Percentiles rank a stretch among this genome's conserved stretches.
Conservation (phyloP, 2,329 filamentous ascomycete genomes). For the Atkinsonella texensis region DNA sequence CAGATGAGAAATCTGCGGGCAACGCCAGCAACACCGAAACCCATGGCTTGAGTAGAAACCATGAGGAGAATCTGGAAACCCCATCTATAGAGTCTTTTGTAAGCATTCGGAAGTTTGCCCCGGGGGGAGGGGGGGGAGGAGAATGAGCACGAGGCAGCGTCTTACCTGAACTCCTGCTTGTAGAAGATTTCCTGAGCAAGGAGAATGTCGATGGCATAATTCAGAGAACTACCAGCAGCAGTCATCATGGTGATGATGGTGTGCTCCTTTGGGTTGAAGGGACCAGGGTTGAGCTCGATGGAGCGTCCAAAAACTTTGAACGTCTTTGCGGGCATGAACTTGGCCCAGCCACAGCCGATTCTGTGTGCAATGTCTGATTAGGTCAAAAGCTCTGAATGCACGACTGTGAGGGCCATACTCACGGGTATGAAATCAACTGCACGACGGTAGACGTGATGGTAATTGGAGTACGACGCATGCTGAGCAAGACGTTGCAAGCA, state of each 20-base stretch:
- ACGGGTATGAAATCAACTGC: constrained; percentile 42
- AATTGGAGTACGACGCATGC: constrained; percentile 36
- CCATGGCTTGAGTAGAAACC: constrained; percentile 50
- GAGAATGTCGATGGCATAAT: constrained; percentile 29
- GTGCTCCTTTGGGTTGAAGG: constrained; percentile 36
- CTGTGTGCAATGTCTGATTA: constrained; percentile 3
- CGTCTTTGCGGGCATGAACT: constrained; percentile 17
- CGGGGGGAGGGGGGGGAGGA: neutral
- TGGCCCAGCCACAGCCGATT: constrained; percentile 22
- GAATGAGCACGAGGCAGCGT: neutral
- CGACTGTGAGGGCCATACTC: constrained; percentile 2
- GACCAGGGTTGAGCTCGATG: constrained; percentile 26
- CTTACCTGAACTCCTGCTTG: constrained; percentile 33
- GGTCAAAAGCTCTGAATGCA: neutral
- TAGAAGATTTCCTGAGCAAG: constrained; percentile 35
- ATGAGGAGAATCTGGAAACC: constrained; percentile 47
- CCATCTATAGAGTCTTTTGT: constrained; percentile 19
- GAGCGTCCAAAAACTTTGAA: constrained; percentile 20
- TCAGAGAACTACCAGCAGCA: constrained; percentile 21
- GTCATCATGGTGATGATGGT: constrained; percentile 36
- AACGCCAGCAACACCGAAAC: constrained; percentile 51
- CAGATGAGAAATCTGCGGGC: constrained; percentile 46
- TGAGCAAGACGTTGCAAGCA: constrained; percentile 42
- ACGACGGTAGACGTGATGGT: constrained; percentile 41
- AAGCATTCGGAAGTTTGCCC: neutral